A percentile compares a stretch with the other conserved stretches of the same genome.
Evolutionary conservation across 1,139 yeast genomes (phyloP).

Genomic region (Petasospora rhodanensis): DNA sequence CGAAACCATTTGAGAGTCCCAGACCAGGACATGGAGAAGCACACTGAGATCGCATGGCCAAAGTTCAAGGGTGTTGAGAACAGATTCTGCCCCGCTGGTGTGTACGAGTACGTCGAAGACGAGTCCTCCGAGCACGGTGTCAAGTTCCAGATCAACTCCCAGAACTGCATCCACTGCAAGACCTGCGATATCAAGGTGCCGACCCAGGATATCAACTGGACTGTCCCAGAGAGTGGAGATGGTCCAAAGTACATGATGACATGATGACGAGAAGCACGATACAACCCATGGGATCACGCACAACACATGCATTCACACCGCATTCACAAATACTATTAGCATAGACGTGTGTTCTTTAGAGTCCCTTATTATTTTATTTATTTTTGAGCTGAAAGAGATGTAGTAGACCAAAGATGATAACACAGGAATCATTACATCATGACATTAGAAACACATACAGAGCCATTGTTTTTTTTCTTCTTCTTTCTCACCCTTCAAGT

Average conservation of each 20-base stretch:
- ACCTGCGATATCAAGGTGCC: constrained; percentile 98
- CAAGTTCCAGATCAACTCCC: constrained; percentile 86
- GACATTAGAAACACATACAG: background rate
- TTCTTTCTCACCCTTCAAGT: constrained; percentile 9
- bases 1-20: constrained; percentile 82
- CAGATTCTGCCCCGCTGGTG: constrained; percentile 97
- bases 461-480: background rate
- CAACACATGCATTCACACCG: too few species aligned
- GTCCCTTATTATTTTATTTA: too few species aligned
- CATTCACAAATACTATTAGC: too few species aligned
- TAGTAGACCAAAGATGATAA: too few species aligned
- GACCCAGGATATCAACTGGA: constrained; percentile 89
- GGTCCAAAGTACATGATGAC: constrained; percentile 78
- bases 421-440: too few species aligned
- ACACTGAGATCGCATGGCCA: constrained; percentile 66
- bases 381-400: too few species aligned
- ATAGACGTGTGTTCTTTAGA: too few species aligned
- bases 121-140: constrained; percentile 54
- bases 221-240: constrained; percentile 96
- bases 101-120: constrained; percentile 85
- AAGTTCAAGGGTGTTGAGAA: constrained; percentile 81
- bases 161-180: constrained; percentile 96
- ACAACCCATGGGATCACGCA: too few species aligned
- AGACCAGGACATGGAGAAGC: constrained; percentile 62
- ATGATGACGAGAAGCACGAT: too few species aligned